Conservation (phyloP, 495 filamentous ascomycete species). For the Talaromyces nanjingensis region DNA sequence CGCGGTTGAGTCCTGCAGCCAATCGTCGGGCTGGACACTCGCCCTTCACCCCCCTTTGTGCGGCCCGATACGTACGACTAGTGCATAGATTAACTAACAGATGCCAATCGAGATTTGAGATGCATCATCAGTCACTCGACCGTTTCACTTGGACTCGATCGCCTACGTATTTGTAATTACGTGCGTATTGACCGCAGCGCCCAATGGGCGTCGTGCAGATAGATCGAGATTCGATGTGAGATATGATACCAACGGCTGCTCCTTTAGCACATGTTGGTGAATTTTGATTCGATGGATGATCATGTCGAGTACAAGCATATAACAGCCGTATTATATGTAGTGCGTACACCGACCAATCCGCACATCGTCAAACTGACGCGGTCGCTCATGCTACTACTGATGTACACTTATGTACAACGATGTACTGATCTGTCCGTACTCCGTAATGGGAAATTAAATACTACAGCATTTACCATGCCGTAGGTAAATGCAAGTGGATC, state of each 20-base stretch:
- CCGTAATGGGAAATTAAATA: not conserved
- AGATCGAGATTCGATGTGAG: not conserved
- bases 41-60: not conserved
- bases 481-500: not conserved
- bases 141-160: not conserved
- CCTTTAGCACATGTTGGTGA: not conserved
- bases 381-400: not conserved
- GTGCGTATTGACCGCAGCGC: not conserved
- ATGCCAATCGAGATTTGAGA: constrained; percentile 2
- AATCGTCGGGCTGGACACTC: not conserved
- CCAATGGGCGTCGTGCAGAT: not conserved
- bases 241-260: not conserved
- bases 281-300: not conserved
- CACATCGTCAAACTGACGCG: not conserved
- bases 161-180: not conserved
- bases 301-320: not conserved
- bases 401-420: not conserved
- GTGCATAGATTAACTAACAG: not conserved
- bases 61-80: constrained; percentile 1
- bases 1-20: not conserved
- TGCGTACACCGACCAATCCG: not conserved
- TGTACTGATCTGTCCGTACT: not conserved
- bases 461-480: not conserved
- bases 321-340: not conserved
- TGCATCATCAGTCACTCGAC: not conserved